phyloP scores from a whole-genome alignment of 192 early-diverging fungal genomes.

The Umbelopsis ramanniana region DNA sequence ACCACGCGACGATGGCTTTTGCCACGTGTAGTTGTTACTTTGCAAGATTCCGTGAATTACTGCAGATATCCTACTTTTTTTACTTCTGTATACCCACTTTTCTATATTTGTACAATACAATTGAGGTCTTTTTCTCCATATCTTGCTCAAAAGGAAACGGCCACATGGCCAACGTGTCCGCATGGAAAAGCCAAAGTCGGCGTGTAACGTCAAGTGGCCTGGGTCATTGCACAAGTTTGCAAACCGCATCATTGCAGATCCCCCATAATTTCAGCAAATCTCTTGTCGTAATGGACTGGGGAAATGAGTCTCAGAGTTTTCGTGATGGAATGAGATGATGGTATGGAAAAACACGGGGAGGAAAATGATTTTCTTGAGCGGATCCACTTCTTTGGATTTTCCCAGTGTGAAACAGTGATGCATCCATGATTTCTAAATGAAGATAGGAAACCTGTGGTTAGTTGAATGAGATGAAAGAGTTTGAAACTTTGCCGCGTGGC shows the following conservation, averaged over 20 bases:
- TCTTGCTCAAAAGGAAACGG: neutral
- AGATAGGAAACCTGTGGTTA: neutral
- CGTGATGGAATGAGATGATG: no score
- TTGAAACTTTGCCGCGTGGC: constrained; percentile 17
- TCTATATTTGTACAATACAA: constrained; percentile 20
- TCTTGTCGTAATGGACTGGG: no score
- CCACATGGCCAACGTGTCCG: constrained; percentile 10
- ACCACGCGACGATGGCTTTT: neutral
- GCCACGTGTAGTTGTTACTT: constrained; percentile 15
- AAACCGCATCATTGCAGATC: no score
- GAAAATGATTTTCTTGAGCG: neutral
- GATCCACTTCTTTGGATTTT: neutral
- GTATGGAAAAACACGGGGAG: no score
- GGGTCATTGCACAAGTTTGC: neutral
- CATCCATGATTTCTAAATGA: neutral
- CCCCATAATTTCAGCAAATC: no score
- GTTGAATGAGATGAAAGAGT: neutral
- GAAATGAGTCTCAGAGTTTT: no score
- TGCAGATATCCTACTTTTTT: constrained; percentile 15
- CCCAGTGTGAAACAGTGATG: neutral
- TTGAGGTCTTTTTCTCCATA: constrained; percentile 5
- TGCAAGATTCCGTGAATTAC: constrained; percentile 16
- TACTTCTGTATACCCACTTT: neutral
- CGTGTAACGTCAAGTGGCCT: neutral
- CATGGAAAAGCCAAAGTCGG: neutral